Conservation (phyloP, 306 rosid species). For the Hippophae gyantsensis region DNA sequence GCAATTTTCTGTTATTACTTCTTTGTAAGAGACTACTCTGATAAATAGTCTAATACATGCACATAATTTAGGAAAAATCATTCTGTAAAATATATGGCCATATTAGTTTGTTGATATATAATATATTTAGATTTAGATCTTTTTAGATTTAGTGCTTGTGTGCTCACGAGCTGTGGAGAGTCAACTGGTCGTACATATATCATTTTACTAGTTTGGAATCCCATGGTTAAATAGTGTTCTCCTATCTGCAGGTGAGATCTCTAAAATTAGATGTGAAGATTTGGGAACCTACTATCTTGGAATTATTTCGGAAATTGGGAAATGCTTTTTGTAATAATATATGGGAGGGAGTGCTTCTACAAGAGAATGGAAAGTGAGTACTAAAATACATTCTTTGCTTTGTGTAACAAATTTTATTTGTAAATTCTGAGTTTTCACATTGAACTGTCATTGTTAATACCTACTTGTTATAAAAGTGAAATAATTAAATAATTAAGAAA, state of each 20-base stretch:
- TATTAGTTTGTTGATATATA: too few relatives aligned
- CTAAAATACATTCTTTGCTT: not conserved
- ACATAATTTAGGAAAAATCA: too few relatives aligned
- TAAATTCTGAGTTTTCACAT: not conserved
- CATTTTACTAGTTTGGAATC: not conserved
- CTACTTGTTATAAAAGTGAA: too few relatives aligned
- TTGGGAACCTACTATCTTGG: constrained; percentile 85
- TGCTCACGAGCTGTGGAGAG: not conserved
- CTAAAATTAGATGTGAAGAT: constrained; percentile 78
- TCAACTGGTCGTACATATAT: not conserved
- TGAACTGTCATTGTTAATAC: constrained; percentile 3
- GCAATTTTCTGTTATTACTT: too few relatives aligned
- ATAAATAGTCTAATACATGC: too few relatives aligned
- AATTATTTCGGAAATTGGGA: constrained; percentile 74
- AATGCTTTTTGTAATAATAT: constrained; percentile 77
- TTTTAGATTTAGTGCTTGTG: not conserved
- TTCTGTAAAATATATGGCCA: too few relatives aligned
- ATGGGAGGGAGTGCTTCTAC: constrained; percentile 78
- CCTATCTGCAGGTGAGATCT: constrained; percentile 83
- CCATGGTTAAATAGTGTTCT: constrained; percentile 12
- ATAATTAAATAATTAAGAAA: too few relatives aligned
- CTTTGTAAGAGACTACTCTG: too few relatives aligned
- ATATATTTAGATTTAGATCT: not conserved
- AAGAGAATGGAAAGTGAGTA: constrained; percentile 44
- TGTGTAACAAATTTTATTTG: not conserved